These are phyloP conservation scores for Coccomyxa sp. DNA, from an alignment of 139 green algal species.

Conservation along the genomic window DNA sequence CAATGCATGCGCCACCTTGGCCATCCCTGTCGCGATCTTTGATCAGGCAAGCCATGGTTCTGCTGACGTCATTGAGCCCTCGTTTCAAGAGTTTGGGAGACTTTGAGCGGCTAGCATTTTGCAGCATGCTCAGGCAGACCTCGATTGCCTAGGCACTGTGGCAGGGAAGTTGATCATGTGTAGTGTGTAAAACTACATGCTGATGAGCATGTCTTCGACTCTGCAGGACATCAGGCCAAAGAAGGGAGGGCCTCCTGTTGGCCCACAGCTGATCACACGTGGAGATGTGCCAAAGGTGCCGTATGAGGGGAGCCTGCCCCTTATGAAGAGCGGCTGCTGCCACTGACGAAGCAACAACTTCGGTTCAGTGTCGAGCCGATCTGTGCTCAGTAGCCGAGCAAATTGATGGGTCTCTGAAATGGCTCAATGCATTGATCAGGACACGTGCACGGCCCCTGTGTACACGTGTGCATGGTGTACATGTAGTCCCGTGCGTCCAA, in stretches of 20 bases:
- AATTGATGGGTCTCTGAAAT: too few relatives aligned
- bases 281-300: slow-evolving; percentile 36
- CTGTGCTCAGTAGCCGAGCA: too few relatives aligned
- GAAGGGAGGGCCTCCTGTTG: slow-evolving; percentile 31
- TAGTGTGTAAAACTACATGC: too few relatives aligned
- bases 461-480: too few relatives aligned
- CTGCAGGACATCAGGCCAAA: slow-evolving; percentile 60
- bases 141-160: too few relatives aligned
- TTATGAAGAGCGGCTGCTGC: slow-evolving; percentile 29
- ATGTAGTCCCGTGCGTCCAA: too few relatives aligned
- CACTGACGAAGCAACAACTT: not conserved
- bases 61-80: not conserved
- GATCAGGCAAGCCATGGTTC: slow-evolving; percentile 34
- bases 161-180: not conserved
- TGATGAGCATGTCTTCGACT: too few relatives aligned
- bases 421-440: too few relatives aligned
- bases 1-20: slow-evolving; percentile 51
- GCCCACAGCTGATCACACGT: slow-evolving; percentile 27
- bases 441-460: too few relatives aligned
- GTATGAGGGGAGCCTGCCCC: slow-evolving; percentile 37
- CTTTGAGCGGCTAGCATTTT: not conserved
- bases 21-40: slow-evolving; percentile 60
- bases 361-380: too few relatives aligned
- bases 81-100: not conserved
- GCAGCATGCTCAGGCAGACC: not conserved